Evolutionary conservation across 257 asterid genomes (phyloP), one percentile per base, ranked within the genome.

Genomic region (Solanum paucissectum): DNA sequence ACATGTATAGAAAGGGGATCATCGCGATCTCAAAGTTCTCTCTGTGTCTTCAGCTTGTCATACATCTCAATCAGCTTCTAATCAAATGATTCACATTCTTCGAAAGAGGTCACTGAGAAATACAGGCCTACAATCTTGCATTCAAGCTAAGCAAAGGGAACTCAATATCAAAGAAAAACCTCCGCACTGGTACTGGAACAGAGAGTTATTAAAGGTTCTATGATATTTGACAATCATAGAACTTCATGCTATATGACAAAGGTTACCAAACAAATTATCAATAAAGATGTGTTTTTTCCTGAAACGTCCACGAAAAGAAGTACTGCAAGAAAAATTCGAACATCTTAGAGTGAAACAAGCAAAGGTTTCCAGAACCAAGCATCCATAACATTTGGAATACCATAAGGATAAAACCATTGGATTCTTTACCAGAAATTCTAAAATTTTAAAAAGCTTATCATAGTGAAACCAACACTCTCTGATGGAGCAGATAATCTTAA

Each of bases 111-210:
- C 89, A 92, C 18, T 7, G 86, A 76, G 62, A 97, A 94, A 83
- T 94, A 97, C 86, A 97, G 87, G 44, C 92, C 98, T 36, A 94
- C 89, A 3, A 90, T 97, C 91, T 94, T 95, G 14, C 98, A 98
- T 91, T 94, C 96, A 36, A 95, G 93, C 83, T 92, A 97, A 52
- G 93, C 68, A 71, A 40, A 76, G n/a, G n/a, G 84, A 90, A 94
- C 99, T 98, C 90, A 90, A 71, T 83, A 13, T 76, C 36, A 6
- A n/a, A 40, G 83, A n/a, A 76, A 76, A 23, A 7, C 55, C 8
- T 75, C 83, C 5, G 29, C 1, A 1, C 49, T 12, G 58, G 21
- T 23, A 3, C 60, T n/a, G 4, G 83, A 76, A 40, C 60, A 76
- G 36, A 12, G 38, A 38, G 23, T 40, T n/a, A 76, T 38, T 6